Evolutionary conservation across 345 rosid genomes (phyloP), one percentile per base, ranked within the genome.

Genomic region (Microcos paniculata): DNA sequence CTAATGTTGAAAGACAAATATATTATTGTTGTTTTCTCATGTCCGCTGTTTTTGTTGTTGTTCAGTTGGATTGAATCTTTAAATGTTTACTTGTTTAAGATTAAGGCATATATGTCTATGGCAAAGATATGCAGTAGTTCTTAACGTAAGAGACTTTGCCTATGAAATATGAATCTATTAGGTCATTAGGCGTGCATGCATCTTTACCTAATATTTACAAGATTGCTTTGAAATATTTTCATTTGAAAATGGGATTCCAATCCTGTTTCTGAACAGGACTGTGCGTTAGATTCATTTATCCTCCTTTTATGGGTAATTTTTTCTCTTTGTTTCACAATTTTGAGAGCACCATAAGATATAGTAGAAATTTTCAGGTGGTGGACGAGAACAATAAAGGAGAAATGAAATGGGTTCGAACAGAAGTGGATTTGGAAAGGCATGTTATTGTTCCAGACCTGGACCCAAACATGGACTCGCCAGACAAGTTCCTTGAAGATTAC

Each of bases 341-440:
- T n/a, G n/a, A n/a, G n/a, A n/a, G n/a, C n/a, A n/a, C n/a, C n/a
- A n/a, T n/a, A n/a, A n/a, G n/a, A n/a, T n/a, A n/a, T n/a, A n/a
- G n/a, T n/a, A n/a, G n/a, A n/a, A n/a, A n/a, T 35, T 35, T n/a
- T 24, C 72, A 78, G 84, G 82, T 81, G 3, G 58, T 52, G 49
- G 87, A 80, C 40, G 81, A 67, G 38, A 70, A 82, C 12, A 76
- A 71, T 10, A 51, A 66, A 8, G 64, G 73, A n/a, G 76, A 82
- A 40, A 73, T 81, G 79, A 82, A 66, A 72, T 87, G 90, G 87
- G 77, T 82, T 16, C 76, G 70, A 19, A 80, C 86, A 21, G n/a
- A 74, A 24, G 89, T 86, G 48, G 78, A 84, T 14, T 61, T 82
- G 57, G 77, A 80, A 23, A 82, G 71, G 52, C 90, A 84, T 42